These are phyloP conservation scores for Xanthoconium stramineum DNA, from an alignment of 768 basidiomycete genomes.

Conservation along the genomic window DNA sequence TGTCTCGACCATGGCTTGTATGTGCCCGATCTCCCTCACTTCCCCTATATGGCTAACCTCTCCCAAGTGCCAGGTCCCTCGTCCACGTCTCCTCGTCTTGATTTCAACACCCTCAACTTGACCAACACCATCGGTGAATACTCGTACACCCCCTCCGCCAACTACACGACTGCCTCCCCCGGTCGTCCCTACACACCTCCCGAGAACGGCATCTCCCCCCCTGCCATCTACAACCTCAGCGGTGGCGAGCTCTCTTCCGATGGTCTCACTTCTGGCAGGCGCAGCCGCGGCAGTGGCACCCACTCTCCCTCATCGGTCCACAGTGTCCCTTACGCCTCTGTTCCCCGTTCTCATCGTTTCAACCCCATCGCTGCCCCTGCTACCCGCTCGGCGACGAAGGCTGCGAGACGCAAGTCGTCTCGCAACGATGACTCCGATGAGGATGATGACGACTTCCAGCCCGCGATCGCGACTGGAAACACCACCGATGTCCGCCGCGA, in stretches of 20 bases:
- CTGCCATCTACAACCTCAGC: conserved; percentile 67
- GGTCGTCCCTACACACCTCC: conserved; percentile 70
- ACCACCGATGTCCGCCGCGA: conserved; percentile 75
- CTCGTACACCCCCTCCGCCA: conserved; percentile 51
- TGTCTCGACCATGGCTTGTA: conserved; percentile 59
- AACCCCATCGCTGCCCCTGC: conserved; percentile 63
- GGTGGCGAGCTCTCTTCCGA: conserved; percentile 75
- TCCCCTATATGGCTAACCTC: conserved; percentile 6
- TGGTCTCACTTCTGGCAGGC: conserved; percentile 57
- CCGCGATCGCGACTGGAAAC: conserved; percentile 39
- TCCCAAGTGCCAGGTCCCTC: conserved; percentile 49
- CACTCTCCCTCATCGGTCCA: conserved; percentile 47
- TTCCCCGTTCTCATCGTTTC: conserved; percentile 75
- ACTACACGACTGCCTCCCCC: conserved; percentile 51
- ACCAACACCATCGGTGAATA: conserved; percentile 55
- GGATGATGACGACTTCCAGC: conserved; percentile 73
- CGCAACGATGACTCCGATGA: conserved; percentile 71
- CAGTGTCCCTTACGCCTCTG: conserved; percentile 53
- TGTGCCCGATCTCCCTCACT: conserved; percentile 28
- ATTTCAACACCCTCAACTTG: conserved; percentile 61
- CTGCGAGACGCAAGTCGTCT: conserved; percentile 40
- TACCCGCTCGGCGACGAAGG: conserved; percentile 51
- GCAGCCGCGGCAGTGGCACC: conserved; percentile 69
- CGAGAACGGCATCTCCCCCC: conserved; percentile 65
- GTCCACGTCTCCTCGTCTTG: conserved; percentile 55